Conservation (phyloP, 2,329 filamentous ascomycete species). For the Epichloe hybrida region DNA sequence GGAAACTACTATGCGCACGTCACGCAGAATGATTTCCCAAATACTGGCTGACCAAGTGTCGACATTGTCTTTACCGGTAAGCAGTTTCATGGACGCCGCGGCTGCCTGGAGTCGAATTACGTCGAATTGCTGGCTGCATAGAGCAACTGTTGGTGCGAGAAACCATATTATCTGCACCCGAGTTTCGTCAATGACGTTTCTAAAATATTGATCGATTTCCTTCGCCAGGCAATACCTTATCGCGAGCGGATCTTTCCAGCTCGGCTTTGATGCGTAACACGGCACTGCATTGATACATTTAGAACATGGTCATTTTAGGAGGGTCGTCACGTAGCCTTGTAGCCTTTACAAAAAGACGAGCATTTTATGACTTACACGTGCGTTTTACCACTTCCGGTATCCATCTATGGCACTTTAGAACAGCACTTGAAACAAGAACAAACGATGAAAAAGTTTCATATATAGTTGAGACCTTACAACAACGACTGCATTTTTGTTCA, state of each 20-base stretch:
- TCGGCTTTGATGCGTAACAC: slow-evolving; percentile 54
- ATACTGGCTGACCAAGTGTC: slow-evolving; percentile 57
- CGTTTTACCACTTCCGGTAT: slow-evolving; percentile 68
- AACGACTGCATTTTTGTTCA: slow-evolving; percentile 58
- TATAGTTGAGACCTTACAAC: slow-evolving; percentile 32
- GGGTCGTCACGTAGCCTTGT: not conserved
- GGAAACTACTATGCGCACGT: slow-evolving; percentile 60
- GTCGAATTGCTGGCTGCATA: slow-evolving; percentile 52
- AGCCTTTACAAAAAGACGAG: not conserved
- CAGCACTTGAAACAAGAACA: not conserved
- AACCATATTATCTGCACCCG: slow-evolving; percentile 50
- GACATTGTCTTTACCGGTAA: slow-evolving; percentile 56
- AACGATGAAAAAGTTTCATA: not conserved
- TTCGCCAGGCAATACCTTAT: slow-evolving; percentile 34
- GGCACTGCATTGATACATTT: slow-evolving; percentile 31
- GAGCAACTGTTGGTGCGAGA: slow-evolving; percentile 52
- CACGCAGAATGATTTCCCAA: slow-evolving; percentile 54
- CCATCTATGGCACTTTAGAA: slow-evolving; percentile 44
- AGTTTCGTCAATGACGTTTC: not conserved
- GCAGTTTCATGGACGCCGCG: slow-evolving; percentile 42
- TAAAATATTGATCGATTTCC: not conserved
- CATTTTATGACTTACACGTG: slow-evolving; percentile 45
- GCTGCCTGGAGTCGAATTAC: slow-evolving; percentile 48
- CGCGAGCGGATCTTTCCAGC: slow-evolving; percentile 36
- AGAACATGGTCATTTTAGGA: not conserved